Evolutionary conservation across 768 basidiomycete species (phyloP), one percentile per base, ranked within the genome.

Genomic region (Suillus plorans): DNA sequence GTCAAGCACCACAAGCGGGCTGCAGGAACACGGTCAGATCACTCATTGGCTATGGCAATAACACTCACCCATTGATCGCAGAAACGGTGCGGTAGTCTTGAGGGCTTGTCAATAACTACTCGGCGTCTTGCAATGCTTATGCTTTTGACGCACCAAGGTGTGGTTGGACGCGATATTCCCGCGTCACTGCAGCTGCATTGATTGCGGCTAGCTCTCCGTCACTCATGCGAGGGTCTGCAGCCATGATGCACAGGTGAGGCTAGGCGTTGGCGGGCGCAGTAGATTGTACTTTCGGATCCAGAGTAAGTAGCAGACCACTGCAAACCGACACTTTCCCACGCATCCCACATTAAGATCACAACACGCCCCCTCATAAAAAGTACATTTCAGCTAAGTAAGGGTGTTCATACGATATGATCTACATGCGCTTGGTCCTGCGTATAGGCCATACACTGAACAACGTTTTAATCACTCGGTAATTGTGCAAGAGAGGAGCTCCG

Each of bases 41-140:
- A 61, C 55, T 65, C 61, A 62, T 66, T 68, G 60, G 31, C 56
- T 31, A 28, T 59, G 62, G 28, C 28, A 16, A 52, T 16, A 56
- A 56, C 36, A 77, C 87, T 80, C 73, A 92, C 95, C 97, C 97
- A 73, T 99, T 99, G 80, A 99, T 91, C 67, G 95, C 97, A 72
- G 95, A 95, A 60, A 99, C 97, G n/a, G 96, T 98, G 68, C 94
- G 87, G 80, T 98, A 98, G 79, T 98, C 95, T 96, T 74, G 34
- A 69, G 55, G 59, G 59, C 70, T 52, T 45, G 52, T 60, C 53
- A 47, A 69, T 59, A 59, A 59, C 18, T 41, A 9, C 41, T 63
- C 62, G 55, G 56, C 56, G 55, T 39, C 37, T 63, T 62, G 34
- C 28, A 25, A 68, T 36, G 65, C 41, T 50, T 53, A 68, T 36